Conservation (phyloP, 2,329 filamentous ascomycete genomes). For the Paramyrothecium roridum region DNA sequence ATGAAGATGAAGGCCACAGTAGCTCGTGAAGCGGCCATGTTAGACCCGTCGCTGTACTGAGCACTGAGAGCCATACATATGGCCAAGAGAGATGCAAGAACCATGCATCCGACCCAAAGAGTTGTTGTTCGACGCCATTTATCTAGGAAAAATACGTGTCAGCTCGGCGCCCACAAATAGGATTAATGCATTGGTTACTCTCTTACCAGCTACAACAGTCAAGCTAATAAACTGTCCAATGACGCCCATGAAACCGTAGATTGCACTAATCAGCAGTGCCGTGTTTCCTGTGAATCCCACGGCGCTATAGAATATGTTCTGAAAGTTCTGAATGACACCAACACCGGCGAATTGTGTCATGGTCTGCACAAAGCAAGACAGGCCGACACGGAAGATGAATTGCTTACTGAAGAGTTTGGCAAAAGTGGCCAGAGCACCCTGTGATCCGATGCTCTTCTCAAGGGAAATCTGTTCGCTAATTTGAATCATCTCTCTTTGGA, state of each 20-base stretch:
- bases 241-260: constrained; percentile 30
- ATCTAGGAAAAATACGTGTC: constrained; percentile 21
- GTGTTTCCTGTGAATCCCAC: constrained; percentile 45
- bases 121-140: constrained; percentile 19
- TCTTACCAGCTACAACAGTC: too few relatives aligned
- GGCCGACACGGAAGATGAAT: background rate
- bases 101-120: constrained; percentile 11
- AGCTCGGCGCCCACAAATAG: constrained; percentile 1
- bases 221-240: constrained; percentile 19
- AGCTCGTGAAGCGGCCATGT: constrained; percentile 14
- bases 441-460: background rate
- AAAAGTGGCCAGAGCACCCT: too few relatives aligned
- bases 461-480: background rate
- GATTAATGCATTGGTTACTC: constrained; percentile 1
- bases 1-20: constrained; percentile 28
- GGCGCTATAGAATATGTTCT: constrained; percentile 32
- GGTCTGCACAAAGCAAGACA: background rate
- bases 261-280: constrained; percentile 44
- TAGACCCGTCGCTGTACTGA: constrained; percentile 9
- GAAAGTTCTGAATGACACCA: constrained; percentile 27
- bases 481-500: background rate
- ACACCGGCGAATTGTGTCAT: constrained; percentile 26
- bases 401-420: background rate
- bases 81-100: constrained; percentile 14
- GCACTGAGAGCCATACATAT: constrained; percentile 23